Base-by-base conservation (phyloP, 495 filamentous ascomycete genomes). In the Tuber indicum region DNA sequence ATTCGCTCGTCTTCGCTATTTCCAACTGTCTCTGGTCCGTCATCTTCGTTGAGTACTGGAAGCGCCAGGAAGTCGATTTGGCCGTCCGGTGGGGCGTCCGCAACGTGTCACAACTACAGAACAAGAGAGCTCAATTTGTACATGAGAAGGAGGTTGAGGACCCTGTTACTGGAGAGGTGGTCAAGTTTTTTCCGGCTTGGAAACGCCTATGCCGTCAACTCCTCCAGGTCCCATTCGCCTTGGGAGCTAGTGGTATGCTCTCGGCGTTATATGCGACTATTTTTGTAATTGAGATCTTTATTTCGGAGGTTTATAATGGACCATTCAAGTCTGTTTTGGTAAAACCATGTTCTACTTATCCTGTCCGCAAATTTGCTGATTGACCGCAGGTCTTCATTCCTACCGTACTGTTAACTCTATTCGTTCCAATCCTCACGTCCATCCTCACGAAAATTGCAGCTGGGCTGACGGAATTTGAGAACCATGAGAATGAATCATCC, bases 1-100 rank as follows among this genome's bases (percentile, higher is more conserved):
- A 91, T 84, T 98, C 95, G 6, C 88, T 90, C 77, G 85, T 94
- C 58, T 99, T 97, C 80, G 92, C 92, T 3, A 81, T 95, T 17
- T 88, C 92, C 62, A 97, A 92, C 83, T 90, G 89, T 45, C 86
- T 98, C 7, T 97, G 95, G 94, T 91, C 92, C 74, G 90, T 97
- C 2, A 86, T 94, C 36, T 98, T 99, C 81, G 91, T 97, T 58
- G 96, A 99, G 84, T 97, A 93, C 84, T 99, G 96, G 96, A 97
- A 96, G 86, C 91, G 92, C 76, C 93, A 97, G 85, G 94, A 99
- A 84, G 87, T 91, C 19, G 96, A 99, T 84, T 86, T 98, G 17
- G 92, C 92, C 36, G 91, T 97, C 47, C 91, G 93, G 70, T 99
- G 96, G 96, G 92, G 94, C 39, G 95, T 97, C 17, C 91, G 92